Base-by-base conservation (phyloP, 2,329 filamentous ascomycete genomes). In the Corniculantispora saksenae region DNA sequence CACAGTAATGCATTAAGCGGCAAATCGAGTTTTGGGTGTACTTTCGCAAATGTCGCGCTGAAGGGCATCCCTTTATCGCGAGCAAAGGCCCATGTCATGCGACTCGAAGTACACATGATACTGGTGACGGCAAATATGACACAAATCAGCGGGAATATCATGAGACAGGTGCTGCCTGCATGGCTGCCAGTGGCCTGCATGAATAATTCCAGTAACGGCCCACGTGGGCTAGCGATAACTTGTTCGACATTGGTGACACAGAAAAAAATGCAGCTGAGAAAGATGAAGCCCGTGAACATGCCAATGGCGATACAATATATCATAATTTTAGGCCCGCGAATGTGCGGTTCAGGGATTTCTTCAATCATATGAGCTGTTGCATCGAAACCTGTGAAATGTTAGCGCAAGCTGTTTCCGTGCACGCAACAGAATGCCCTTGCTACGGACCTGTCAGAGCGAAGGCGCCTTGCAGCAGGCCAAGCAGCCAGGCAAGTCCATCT, bases 1-100 rank as follows among this genome's bases (percentile, higher is more conserved):
- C 91, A 80, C 13, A 86, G 79, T 2, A 92, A 77, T 0, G 89
- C 84, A 70, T 92, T 90, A n/a, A 92, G 75, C 0, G 90, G 90
- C 1, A 91, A 83, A 0, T 84, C 83, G 0, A 91, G 81, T 13
- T 74, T 80, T 0, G 82, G 80, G 71, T 92, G 86, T 1, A 92
- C 84, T 56, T 79, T 82, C 59, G 87, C 83, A 67, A 91, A 89
- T 69, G 87, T 75, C 1, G 73, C 77, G 5, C 86, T 88, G 45
- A 82, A 82, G 0, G 89, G 89, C 10, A 92, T 82, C 13, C 89
- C 90, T 2, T 88, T 84, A 66, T 92, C 90, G 40, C 75, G 67
- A 9, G 74, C 87, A 68, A 91, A 91, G 0, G 89, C 88, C 71
- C 87, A 91, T 12, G 85, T 86, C 84, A 90, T 90, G 10, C 88